A percentile compares a stretch with the other conserved stretches of the same genome.
Evolutionary conservation across 208 protist species (phyloP).

Genomic region (Wallacemonas collosoma): DNA sequence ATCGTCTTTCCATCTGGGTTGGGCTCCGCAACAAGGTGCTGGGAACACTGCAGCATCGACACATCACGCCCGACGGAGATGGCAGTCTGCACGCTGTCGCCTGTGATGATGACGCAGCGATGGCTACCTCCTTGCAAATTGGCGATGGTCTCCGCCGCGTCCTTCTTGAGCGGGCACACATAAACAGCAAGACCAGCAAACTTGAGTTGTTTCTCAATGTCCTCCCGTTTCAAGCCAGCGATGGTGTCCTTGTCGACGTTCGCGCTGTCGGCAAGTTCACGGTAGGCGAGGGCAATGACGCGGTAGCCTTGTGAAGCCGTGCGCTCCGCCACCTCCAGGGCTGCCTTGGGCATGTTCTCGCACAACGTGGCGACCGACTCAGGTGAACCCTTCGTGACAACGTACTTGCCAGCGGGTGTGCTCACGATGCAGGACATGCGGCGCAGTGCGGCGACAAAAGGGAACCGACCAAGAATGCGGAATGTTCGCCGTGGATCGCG

Average conservation of each 20-base stretch:
- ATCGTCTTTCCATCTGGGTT: constrained; percentile 24
- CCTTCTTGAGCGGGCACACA: constrained; percentile 94
- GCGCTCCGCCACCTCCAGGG: constrained; percentile 74
- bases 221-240: constrained; percentile 65
- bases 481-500: constrained; percentile 38
- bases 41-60: constrained; percentile 68
- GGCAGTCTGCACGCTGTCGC: constrained; percentile 98
- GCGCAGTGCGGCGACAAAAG: constrained; percentile 95
- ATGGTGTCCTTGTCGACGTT: constrained; percentile 49
- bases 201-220: constrained; percentile 88
- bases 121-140: constrained; percentile 84
- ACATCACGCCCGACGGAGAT: constrained; percentile 95
- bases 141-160: constrained; percentile 84
- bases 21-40: constrained; percentile 63
- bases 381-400: constrained; percentile 96
- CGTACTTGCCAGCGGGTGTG: constrained; percentile 57
- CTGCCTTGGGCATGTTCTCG: constrained; percentile 72
- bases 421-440: constrained; percentile 95
- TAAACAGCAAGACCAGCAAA: constrained; percentile 98
- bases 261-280: constrained; percentile 57
- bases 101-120: constrained; percentile 97
- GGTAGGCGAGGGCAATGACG: constrained; percentile 97
- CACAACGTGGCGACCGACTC: constrained; percentile 94
- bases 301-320: constrained; percentile 93
- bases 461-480: constrained; percentile 90